phyloP scores from a whole-genome alignment of 192 early-diverging fungal genomes.

The Backusella luteola region DNA sequence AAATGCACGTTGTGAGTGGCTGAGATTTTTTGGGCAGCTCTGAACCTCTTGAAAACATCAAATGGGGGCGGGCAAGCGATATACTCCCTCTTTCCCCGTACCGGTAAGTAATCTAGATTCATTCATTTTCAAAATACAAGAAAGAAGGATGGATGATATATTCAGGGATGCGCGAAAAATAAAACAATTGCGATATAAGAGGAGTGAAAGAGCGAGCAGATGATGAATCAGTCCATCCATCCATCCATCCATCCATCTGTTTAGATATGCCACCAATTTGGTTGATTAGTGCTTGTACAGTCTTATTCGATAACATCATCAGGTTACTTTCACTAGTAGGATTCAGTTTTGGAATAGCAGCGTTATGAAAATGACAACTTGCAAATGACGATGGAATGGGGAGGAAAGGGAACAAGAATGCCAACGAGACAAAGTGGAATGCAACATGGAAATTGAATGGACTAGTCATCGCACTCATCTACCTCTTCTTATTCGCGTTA shows the following conservation, averaged over 20 bases:
- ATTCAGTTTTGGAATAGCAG: neutral
- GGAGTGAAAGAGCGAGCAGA: neutral
- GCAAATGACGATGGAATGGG: neutral
- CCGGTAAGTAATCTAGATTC: slow-evolving; percentile 12
- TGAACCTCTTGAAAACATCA: neutral
- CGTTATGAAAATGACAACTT: neutral
- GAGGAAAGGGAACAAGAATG: neutral
- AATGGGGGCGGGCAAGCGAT: neutral
- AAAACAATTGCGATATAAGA: neutral
- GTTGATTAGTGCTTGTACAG: neutral
- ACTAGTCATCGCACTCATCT: neutral
- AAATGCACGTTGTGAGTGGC: neutral
- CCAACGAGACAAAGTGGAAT: neutral
- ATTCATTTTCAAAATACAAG: neutral
- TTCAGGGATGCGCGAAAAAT: neutral
- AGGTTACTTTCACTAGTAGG: neutral
- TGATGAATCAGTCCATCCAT: neutral
- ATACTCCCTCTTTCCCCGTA: slow-evolving; percentile 24
- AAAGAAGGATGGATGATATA: neutral
- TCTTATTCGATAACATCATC: neutral
- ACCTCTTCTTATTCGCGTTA: neutral
- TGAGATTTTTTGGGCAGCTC: neutral
- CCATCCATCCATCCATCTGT: neutral
- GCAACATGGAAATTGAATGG: neutral
- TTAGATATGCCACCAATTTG: neutral